These are phyloP conservation scores for Auricularia auricula-judae DNA, from an alignment of 768 basidiomycete species.

Conservation along the genomic window DNA sequence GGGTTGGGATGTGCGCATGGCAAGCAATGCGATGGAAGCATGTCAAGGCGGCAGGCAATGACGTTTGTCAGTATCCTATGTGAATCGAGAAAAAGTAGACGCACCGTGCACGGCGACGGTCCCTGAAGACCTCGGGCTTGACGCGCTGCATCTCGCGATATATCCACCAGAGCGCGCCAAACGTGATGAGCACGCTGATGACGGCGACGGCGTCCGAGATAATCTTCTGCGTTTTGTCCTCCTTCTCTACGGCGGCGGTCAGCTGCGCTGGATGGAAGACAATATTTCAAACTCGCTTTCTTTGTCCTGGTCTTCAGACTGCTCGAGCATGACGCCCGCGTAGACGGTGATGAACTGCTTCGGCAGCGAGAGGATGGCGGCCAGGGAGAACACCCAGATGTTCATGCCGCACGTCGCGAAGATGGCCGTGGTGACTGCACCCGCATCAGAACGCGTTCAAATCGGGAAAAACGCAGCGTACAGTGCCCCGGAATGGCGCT, in stretches of 20 bases:
- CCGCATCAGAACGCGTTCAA: neutral
- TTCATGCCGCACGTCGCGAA: conserved; percentile 86
- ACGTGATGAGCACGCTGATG: conserved; percentile 58
- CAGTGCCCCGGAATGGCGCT: conserved; percentile 84
- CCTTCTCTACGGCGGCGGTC: conserved; percentile 13
- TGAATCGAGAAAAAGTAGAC: conserved; percentile 5
- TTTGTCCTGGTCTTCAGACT: neutral
- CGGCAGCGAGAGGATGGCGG: conserved; percentile 73
- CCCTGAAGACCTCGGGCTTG: conserved; percentile 59
- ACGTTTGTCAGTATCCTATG: neutral
- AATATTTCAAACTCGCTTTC: conserved; percentile 1
- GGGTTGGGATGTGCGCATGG: too few relatives aligned
- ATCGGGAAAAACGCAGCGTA: conserved; percentile 15
- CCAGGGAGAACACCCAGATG: conserved; percentile 63
- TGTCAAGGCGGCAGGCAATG: too few relatives aligned
- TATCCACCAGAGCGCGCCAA: conserved; percentile 79
- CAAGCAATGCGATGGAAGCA: too few relatives aligned
- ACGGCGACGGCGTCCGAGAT: conserved; percentile 60
- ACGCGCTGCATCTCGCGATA: conserved; percentile 54
- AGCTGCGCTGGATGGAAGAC: conserved; percentile 7
- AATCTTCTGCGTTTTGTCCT: conserved; percentile 41
- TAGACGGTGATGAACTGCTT: conserved; percentile 92
- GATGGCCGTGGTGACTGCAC: conserved; percentile 71
- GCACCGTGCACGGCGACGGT: conserved; percentile 59
- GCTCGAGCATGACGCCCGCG: conserved; percentile 68